A percentile compares a stretch with the other conserved stretches of the same genome.
These are phyloP conservation scores for Arthrobotrys megalospora DNA, from an alignment of 2,329 filamentous ascomycete genomes.

Conservation along the genomic window DNA sequence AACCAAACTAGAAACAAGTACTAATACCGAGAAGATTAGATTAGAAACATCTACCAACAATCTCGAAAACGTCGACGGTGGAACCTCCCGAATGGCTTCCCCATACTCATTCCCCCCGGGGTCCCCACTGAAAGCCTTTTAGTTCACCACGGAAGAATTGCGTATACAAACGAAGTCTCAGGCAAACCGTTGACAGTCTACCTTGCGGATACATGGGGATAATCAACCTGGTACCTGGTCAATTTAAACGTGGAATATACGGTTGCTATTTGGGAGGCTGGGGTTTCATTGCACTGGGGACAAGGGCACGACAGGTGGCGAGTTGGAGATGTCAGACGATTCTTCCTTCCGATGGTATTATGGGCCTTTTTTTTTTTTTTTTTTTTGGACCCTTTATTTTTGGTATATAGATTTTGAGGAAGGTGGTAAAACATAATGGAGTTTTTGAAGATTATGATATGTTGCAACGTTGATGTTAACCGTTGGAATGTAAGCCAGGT, in stretches of 20 bases:
- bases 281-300: constrained; percentile 39
- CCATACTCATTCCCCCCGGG: not conserved
- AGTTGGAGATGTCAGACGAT: constrained; percentile 7
- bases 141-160: not conserved
- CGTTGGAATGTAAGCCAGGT: constrained; percentile 7
- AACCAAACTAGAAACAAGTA: not conserved
- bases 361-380: not conserved
- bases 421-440: not conserved
- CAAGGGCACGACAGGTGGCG: constrained; percentile 3
- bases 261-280: constrained; percentile 39
- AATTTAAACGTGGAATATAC: constrained; percentile 1
- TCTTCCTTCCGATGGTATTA: not conserved
- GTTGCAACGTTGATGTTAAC: too few relatives aligned
- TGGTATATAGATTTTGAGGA: not conserved
- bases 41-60: too few relatives aligned
- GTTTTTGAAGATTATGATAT: not conserved
- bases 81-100: constrained; percentile 1
- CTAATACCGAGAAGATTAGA: too few relatives aligned
- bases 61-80: not conserved
- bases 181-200: not conserved
- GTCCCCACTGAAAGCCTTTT: not conserved
- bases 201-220: constrained; percentile 7
- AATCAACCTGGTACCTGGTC: constrained; percentile 20
- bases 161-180: constrained; percentile 3
- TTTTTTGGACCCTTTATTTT: not conserved